Evolutionary conservation across 352 stramenopile species (phyloP).

Genomic region (Phytophthora fragariaefolia): DNA sequence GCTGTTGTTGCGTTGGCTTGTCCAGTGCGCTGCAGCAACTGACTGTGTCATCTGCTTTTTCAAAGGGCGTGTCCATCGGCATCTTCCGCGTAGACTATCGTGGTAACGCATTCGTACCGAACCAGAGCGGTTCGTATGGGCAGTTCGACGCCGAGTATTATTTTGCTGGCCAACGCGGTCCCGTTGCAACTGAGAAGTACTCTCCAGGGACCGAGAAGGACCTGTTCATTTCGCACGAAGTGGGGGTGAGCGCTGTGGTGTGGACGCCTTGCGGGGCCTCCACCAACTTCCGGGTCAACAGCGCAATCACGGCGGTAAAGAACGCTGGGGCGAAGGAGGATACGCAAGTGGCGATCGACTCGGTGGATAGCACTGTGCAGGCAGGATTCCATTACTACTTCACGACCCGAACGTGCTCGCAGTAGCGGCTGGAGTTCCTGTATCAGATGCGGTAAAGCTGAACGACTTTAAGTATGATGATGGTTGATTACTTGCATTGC

Average conservation of each 20-base stretch:
- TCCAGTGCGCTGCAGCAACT: conserved; percentile 12
- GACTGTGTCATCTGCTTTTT: conserved; percentile 7
- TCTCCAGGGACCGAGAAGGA: conserved; percentile 41
- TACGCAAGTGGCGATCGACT: conserved; percentile 60
- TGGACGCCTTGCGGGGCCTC: conserved; percentile 57
- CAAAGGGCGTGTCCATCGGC: conserved; percentile 39
- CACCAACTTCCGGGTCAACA: conserved; percentile 65
- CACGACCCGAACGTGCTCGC: conserved; percentile 37
- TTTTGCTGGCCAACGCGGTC: conserved; percentile 55
- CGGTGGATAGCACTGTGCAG: conserved; percentile 56
- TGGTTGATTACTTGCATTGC: conserved; percentile 10
- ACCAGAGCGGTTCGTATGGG: conserved; percentile 37
- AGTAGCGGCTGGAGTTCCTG: conserved; percentile 1
- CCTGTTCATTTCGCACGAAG: conserved; percentile 54
- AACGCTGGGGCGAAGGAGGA: conserved; percentile 32
- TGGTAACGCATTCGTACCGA: conserved; percentile 50
- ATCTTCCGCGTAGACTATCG: conserved; percentile 60
- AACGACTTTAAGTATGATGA: too few relatives aligned
- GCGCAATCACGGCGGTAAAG: conserved; percentile 51
- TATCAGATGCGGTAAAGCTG: too few relatives aligned
- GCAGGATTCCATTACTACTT: conserved; percentile 59
- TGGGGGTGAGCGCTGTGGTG: conserved; percentile 51
- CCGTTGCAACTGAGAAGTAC: conserved; percentile 41
- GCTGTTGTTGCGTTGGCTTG: conserved; percentile 11
- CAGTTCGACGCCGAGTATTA: conserved; percentile 68